These are phyloP conservation scores for Penicillium decumbens DNA, from an alignment of 2,329 filamentous ascomycete genomes.

Conservation along the genomic window DNA sequence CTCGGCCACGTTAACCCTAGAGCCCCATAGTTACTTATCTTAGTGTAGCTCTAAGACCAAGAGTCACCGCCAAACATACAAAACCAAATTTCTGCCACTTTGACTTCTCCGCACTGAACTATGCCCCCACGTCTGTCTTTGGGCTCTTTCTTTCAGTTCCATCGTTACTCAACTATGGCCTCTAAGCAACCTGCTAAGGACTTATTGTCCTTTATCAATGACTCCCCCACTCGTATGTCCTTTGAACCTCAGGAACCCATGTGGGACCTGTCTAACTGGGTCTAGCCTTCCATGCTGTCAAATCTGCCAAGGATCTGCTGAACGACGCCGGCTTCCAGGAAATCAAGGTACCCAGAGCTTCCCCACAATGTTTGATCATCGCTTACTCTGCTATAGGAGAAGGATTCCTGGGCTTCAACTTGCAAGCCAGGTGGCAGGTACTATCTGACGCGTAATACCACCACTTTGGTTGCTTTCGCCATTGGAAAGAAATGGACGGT, in stretches of 20 bases:
- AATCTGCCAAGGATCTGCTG: constrained; percentile 69
- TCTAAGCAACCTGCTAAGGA: constrained; percentile 59
- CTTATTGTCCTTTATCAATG: constrained; percentile 91
- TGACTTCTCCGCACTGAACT: constrained; percentile 5
- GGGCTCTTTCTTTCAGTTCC: constrained; percentile 9
- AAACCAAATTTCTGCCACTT: constrained; percentile 10
- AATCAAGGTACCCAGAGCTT: constrained; percentile 57
- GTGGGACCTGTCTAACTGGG: constrained; percentile 4
- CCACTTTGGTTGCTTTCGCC: constrained; percentile 87
- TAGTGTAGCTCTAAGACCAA: background rate
- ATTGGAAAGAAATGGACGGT: constrained; percentile 82
- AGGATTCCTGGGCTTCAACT: constrained; percentile 76
- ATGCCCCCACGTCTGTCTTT: constrained; percentile 4
- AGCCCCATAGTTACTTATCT: background rate
- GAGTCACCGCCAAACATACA: constrained; percentile 15
- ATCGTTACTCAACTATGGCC: constrained; percentile 27
- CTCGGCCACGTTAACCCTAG: background rate
- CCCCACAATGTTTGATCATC: background rate
- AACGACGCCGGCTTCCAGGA: constrained; percentile 78
- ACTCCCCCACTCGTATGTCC: constrained; percentile 78
- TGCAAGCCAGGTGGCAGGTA: constrained; percentile 88
- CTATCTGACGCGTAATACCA: constrained; percentile 89
- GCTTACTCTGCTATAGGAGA: constrained; percentile 53
- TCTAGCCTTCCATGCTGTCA: constrained; percentile 88
- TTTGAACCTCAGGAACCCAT: background rate